These are phyloP conservation scores for Phialophora macrospora DNA, from an alignment of 2,329 filamentous ascomycete genomes.

Conservation along the genomic window DNA sequence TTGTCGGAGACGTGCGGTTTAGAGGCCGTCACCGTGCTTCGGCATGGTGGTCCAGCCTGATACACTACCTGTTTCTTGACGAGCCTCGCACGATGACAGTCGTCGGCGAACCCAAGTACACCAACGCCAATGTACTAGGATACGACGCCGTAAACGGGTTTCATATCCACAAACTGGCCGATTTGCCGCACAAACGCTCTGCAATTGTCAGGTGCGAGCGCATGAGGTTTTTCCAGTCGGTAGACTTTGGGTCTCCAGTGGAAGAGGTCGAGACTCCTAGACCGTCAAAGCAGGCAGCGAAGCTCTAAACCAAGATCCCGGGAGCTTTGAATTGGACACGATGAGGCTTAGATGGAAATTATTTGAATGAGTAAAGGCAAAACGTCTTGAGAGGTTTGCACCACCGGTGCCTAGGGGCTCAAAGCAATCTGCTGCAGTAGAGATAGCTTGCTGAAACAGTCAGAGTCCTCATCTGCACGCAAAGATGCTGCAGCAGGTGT, in stretches of 20 bases:
- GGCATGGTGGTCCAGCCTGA: constrained; percentile 63
- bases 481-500: too few species aligned
- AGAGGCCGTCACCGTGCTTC: constrained; percentile 61
- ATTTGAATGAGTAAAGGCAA: too few species aligned
- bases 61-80: constrained; percentile 65
- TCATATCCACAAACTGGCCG: constrained; percentile 60
- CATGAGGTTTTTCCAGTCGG: constrained; percentile 65
- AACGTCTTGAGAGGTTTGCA: too few species aligned
- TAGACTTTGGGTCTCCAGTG: constrained; percentile 15
- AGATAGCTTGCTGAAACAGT: too few species aligned
- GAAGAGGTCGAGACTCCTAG: constrained; percentile 18
- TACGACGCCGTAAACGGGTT: constrained; percentile 78
- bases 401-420: too few species aligned
- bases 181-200: constrained; percentile 71
- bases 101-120: constrained; percentile 71
- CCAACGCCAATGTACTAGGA: constrained; percentile 70
- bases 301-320: too few species aligned
- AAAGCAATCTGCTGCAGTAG: too few species aligned
- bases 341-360: too few species aligned
- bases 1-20: constrained; percentile 62
- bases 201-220: constrained; percentile 68
- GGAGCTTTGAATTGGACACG: too few species aligned
- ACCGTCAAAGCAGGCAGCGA: too few species aligned
- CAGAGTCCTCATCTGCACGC: too few species aligned
- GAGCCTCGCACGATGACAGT: constrained; percentile 61